These are phyloP conservation scores for Ceratocystis ficicola DNA, from an alignment of 2,329 filamentous ascomycete species.

Conservation along the genomic window DNA sequence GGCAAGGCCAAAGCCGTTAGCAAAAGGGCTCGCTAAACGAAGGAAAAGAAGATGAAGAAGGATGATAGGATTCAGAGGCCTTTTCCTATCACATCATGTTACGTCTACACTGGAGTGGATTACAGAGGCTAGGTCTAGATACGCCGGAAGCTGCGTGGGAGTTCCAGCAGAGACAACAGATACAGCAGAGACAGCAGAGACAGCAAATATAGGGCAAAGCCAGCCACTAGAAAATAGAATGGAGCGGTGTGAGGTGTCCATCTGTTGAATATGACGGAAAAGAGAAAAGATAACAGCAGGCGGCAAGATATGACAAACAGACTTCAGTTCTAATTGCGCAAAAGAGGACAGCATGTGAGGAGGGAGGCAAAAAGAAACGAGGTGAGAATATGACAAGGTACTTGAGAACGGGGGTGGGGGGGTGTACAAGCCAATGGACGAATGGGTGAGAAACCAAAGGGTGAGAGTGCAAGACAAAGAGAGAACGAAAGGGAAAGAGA, in stretches of 20 bases:
- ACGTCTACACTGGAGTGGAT: neutral
- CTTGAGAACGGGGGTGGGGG: neutral
- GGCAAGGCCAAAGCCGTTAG: neutral
- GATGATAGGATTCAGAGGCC: neutral
- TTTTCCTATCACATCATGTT: neutral
- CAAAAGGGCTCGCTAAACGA: neutral
- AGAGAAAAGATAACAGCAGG: too few relatives aligned
- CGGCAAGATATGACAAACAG: neutral
- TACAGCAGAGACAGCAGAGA: neutral
- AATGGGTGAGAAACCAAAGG: neutral
- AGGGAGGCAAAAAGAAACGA: slow-evolving; percentile 2
- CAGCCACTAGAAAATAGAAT: neutral
- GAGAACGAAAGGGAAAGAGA: neutral
- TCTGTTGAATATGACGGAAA: slow-evolving; percentile 6
- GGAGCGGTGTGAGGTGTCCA: neutral
- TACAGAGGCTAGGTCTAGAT: neutral
- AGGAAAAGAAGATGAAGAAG: neutral
- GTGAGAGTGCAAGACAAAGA: neutral
- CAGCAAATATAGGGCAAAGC: neutral
- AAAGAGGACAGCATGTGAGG: neutral
- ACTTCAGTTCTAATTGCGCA: neutral
- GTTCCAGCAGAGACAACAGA: neutral
- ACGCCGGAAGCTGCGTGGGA: neutral
- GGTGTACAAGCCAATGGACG: neutral
- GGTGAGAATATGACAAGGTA: neutral